A percentile compares a stretch with the other conserved stretches of the same genome.
These are phyloP conservation scores for Diaporthe citriasiana DNA, from an alignment of 2,329 filamentous ascomycete genomes.

Conservation along the genomic window DNA sequence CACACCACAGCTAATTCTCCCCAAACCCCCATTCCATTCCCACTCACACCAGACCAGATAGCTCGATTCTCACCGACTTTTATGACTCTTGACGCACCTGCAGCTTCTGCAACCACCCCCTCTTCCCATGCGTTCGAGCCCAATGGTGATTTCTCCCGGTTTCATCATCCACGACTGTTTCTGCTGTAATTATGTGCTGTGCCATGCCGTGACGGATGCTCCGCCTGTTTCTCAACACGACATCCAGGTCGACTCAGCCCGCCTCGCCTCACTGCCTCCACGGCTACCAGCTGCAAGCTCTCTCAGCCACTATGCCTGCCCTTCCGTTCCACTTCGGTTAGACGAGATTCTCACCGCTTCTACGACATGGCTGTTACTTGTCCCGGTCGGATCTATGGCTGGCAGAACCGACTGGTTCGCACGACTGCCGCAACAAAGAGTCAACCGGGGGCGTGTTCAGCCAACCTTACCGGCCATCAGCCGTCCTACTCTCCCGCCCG, in stretches of 20 bases:
- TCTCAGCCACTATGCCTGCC: slow-evolving; percentile 1
- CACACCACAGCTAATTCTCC: slow-evolving; percentile 6
- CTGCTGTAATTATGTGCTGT: neutral
- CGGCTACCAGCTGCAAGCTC: slow-evolving; percentile 6
- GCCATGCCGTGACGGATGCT: slow-evolving; percentile 3
- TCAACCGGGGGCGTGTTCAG: slow-evolving; percentile 2
- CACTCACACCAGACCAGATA: slow-evolving; percentile 38
- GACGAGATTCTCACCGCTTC: slow-evolving; percentile 20
- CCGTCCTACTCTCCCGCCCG: slow-evolving; percentile 13
- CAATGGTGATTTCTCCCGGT: neutral
- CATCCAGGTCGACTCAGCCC: slow-evolving; percentile 1
- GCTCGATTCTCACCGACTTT: slow-evolving; percentile 38
- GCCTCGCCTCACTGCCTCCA: slow-evolving; percentile 8
- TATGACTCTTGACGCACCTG: slow-evolving; percentile 36
- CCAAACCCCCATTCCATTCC: slow-evolving; percentile 28
- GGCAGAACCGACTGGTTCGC: neutral
- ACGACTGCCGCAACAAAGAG: neutral
- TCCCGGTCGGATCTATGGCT: neutral
- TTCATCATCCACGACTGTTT: slow-evolving; percentile 3
- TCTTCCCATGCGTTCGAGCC: slow-evolving; percentile 12
- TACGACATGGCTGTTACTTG: neutral
- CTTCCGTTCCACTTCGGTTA: neutral
- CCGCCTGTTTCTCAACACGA: slow-evolving; percentile 11
- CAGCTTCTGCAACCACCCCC: slow-evolving; percentile 30
- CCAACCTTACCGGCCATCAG: neutral